Evolutionary conservation across 768 basidiomycete species (phyloP).

Genomic region (Cystofilobasidium bisporidii): DNA sequence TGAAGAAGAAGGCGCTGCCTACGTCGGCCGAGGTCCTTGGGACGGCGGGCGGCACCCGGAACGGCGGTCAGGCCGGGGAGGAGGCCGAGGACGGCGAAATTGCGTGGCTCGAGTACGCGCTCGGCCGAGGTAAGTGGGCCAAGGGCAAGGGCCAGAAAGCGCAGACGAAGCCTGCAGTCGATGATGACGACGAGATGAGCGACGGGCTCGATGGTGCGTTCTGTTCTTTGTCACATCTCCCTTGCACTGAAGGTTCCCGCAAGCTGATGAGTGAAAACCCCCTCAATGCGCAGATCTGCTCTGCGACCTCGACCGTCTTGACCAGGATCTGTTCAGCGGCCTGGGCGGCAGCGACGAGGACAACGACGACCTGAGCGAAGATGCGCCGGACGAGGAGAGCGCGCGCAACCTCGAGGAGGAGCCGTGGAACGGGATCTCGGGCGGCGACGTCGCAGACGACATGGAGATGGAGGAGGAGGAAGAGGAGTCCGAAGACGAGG

Average conservation of each 20-base stretch:
- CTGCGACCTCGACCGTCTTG: slow-evolving; percentile 27
- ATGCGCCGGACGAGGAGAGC: slow-evolving; percentile 10
- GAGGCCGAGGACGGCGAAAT: slow-evolving; percentile 26
- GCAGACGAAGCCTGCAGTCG: slow-evolving; percentile 3
- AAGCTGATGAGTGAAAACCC: too few relatives aligned
- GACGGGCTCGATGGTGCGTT: slow-evolving; percentile 23
- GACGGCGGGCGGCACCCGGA: slow-evolving; percentile 5
- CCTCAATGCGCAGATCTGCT: slow-evolving; percentile 22
- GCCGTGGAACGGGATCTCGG: slow-evolving; percentile 9
- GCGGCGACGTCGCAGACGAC: slow-evolving; percentile 6
- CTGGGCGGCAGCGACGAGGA: not conserved
- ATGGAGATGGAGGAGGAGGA: not conserved
- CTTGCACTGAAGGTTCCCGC: too few relatives aligned
- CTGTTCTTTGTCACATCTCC: too few relatives aligned
- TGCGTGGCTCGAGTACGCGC: slow-evolving; percentile 26
- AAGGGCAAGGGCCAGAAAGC: slow-evolving; percentile 4
- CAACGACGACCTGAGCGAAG: not conserved
- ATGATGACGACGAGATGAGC: slow-evolving; percentile 18
- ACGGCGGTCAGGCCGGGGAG: not conserved
- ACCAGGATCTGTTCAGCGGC: slow-evolving; percentile 8
- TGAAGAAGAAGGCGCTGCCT: not conserved
- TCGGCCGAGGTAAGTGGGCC: slow-evolving; percentile 15
- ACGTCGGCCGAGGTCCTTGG: not conserved
- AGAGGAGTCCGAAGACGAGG: not conserved
- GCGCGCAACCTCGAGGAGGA: not conserved